A percentile compares a stretch with the other conserved stretches of the same genome.
Conservation (phyloP, 2,329 filamentous ascomycete species). For the Calonectria ilicicola region DNA sequence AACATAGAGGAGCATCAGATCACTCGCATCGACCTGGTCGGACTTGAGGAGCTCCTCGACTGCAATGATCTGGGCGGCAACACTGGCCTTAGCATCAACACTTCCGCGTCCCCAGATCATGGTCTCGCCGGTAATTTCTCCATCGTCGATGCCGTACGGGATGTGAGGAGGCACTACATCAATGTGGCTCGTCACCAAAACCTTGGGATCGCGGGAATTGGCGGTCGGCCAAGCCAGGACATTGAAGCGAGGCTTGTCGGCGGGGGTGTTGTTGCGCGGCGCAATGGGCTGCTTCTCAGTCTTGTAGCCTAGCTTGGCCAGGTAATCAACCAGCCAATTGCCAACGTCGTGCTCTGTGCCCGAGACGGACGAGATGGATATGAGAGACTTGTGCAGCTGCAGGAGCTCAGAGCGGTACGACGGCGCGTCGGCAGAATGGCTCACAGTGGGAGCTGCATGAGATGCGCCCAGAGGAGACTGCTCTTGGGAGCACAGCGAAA, state of each 20-base stretch:
- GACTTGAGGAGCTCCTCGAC: constrained; percentile 65
- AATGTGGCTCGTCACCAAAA: constrained; percentile 84
- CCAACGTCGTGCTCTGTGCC: constrained; percentile 77
- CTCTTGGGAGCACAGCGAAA: constrained; percentile 11
- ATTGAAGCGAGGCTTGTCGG: constrained; percentile 68
- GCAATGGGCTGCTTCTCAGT: constrained; percentile 56
- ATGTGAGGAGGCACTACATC: constrained; percentile 82
- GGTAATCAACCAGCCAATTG: constrained; percentile 75
- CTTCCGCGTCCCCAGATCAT: constrained; percentile 79
- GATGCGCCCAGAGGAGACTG: constrained; percentile 13
- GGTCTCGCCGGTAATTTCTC: constrained; percentile 56
- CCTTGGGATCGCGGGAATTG: constrained; percentile 61
- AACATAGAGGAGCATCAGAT: constrained; percentile 73
- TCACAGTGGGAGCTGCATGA: constrained; percentile 4
- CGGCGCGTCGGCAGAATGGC: constrained; percentile 38
- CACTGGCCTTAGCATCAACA: constrained; percentile 77
- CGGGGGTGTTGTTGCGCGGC: constrained; percentile 45
- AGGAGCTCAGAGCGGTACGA: constrained; percentile 67
- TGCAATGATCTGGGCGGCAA: constrained; percentile 81
- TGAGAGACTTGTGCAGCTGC: constrained; percentile 79
- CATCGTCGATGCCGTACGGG: constrained; percentile 71
- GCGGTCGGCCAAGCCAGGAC: constrained; percentile 75
- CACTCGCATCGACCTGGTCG: constrained; percentile 55
- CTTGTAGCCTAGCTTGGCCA: constrained; percentile 62
- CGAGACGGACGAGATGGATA: constrained; percentile 79